Base-by-base conservation (phyloP, 1,284 basidiomycete species). In the Heterobasidion irregulare region DNA sequence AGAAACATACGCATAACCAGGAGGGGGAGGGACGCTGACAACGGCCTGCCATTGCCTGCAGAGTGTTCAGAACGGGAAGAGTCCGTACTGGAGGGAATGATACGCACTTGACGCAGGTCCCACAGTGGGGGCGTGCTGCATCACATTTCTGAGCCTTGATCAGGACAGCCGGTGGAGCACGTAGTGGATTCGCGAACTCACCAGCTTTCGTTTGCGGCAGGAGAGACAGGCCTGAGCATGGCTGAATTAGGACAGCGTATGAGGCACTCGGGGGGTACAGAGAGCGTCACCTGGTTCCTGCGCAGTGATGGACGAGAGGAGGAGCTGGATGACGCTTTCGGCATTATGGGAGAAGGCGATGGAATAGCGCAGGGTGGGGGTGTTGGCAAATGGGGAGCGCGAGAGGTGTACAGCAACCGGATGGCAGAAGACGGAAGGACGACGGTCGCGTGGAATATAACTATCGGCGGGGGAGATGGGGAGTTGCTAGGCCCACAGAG, bases 181-280 rank as follows among this genome's bases (percentile, higher is more conserved):
- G 16, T 54, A 54, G 61, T 34, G 34, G 33, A 41, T 55, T 52
- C n/a, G 63, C 50, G 57, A 45, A 26, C 81, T 62, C 67, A 89
- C 89, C 61, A 91, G 78, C 69, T 91, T 91, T 66, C 86, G 76
- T 68, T 84, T 89, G 59, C 89, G 82, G 70, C 88, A 91, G 43
- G 86, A 81, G 47, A 84, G 77, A 68, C 89, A 91, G 50, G 89
- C 88, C 86, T 91, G 53, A 12, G 47, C 32, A 43, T 49, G 16
- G 26, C 45, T 43, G 52, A 32, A 53, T 47, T 52, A 53, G 47
- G 54, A 54, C 46, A 57, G 49, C 32, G 41, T 34, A 53, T 36
- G 33, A 56, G 45, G 48, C 44, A 56, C 32, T 36, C 43, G 50
- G 46, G 50, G 46, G 16, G 46, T 41, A 56, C 49, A 10, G 46